Evolutionary conservation across 306 rosid species (phyloP), one percentile per base, ranked within the genome.

Genomic region (Citrullus amarus): DNA sequence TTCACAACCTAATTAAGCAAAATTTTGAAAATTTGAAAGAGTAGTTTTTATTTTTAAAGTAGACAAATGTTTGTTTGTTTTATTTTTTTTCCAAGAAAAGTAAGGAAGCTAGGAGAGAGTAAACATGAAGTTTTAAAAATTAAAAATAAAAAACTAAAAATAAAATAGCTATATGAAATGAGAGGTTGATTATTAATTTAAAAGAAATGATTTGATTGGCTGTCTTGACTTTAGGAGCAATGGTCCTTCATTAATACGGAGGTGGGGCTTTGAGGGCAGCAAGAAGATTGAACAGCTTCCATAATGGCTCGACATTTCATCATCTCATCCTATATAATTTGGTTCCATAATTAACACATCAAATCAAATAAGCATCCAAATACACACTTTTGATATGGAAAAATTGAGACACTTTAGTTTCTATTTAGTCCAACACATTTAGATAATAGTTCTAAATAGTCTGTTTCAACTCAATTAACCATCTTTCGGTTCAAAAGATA

Each of bases 181-280:
- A 56, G 61, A 8, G 0, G 1, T 2, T 56, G 10, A 61, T 61
- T 16, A 38, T 66, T 38, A 66, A 66, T 8, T 3, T 66, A 3
- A 8, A 32, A 66, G 51, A 39, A 34, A 38, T 4, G 20, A 58
- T 38, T 0, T 20, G 6, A 11, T 17, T n/a, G 5, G 32, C 2
- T 39, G 14, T 18, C 13, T 30, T 32, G 28, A 8, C 34, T 68
- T 68, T 8, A 38, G 55, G 22, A 30, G 54, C 12, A 51, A 16
- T 71, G 77, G 32, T 80, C 81, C 84, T 85, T 75, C 79, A 75
- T 62, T 72, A 89, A 32, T 17, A 86, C 90, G 1, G 89, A 87
- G 1, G 90, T 89, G 25, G 88, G 92, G 79, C 90, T 87, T 75
- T 85, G 76, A 71, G 87, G 86, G 76, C 80, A 75, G 78, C 36